Evolutionary conservation across 345 rosid species (phyloP), one percentile per base, ranked within the genome.

Genomic region (Sisymbrium altissimum): DNA sequence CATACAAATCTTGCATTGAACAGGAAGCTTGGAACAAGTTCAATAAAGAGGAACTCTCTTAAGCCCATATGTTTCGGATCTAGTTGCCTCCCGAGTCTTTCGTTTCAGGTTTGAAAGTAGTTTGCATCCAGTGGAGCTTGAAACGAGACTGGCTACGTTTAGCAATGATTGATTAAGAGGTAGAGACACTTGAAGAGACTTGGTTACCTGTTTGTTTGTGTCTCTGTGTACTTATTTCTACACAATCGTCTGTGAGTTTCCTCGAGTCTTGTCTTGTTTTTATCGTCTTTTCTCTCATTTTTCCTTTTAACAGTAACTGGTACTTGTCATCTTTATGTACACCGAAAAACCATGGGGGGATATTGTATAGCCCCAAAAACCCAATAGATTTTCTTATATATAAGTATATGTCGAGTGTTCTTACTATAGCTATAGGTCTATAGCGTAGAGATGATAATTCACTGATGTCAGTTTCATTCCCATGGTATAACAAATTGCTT

Each of bases 21-120:
- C 78, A 80, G 83, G 83, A 80, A 76, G 83, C 83, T 40, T 72
- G 78, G 78, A 80, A 72, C 74, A 80, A 76, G 80, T 76, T 80
- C 68, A 76, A 76, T 61, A 66, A 65, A 30, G 83, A 80, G 68
- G 83, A 80, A 57, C 83, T 76, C 46, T 80, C 71, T 27, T 72
- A 66, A 75, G 23, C 68, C 48, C 33, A 56, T 29, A 45, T 36
- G 36, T 17, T 44, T 19, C 13, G 30, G 53, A 60, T 72, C 61
- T 61, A 72, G 54, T 23, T 33, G 8, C 65, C 70, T 7, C 33
- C 33, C n/a, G 38, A 54, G 39, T 29, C 32, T 45, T 41, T 56
- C 19, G 4, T 49, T 40, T 63, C 32, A 75, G 68, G 72, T 58
- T 74, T 41, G 62, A 36, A 68, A 67, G 43, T 49, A 32, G 49